A percentile compares a stretch with the other conserved stretches of the same genome.
Conservation (phyloP, 495 filamentous ascomycete genomes). For the Evansstolkia leycettana region DNA sequence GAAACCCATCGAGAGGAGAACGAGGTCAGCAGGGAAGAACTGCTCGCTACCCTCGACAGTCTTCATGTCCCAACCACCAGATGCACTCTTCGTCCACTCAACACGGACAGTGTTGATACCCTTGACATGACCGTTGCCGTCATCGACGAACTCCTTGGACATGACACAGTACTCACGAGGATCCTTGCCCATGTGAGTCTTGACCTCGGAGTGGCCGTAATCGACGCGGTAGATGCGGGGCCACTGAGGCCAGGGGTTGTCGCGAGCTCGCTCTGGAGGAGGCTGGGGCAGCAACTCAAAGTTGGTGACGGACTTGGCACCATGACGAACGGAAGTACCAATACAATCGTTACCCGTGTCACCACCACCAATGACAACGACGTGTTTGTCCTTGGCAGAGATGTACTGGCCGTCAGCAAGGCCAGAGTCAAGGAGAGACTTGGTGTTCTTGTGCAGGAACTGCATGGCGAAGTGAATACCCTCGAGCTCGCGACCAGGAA, state of each 20-base stretch:
- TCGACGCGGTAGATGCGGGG: constrained; percentile 97
- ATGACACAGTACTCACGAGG: constrained; percentile 98
- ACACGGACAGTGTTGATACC: constrained; percentile 97
- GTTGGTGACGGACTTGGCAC: constrained; percentile 92
- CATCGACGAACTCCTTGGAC: constrained; percentile 95
- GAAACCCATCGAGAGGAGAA: constrained; percentile 98
- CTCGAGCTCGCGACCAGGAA: constrained; percentile 79
- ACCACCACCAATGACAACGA: constrained; percentile 96
- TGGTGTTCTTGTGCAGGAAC: constrained; percentile 97
- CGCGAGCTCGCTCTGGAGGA: constrained; percentile 81
- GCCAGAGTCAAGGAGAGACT: constrained; percentile 90
- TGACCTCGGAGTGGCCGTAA: constrained; percentile 94
- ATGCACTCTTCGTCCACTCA: constrained; percentile 85
- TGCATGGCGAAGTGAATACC: constrained; percentile 98
- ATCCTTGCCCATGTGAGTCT: constrained; percentile 94
- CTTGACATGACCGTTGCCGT: constrained; percentile 78
- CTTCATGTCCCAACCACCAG: constrained; percentile 99
- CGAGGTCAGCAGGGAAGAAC: constrained; percentile 95
- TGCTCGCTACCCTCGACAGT: constrained; percentile 88
- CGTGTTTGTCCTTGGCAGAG: constrained; percentile 92
- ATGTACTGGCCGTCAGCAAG: constrained; percentile 83
- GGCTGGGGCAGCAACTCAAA: constrained; percentile 96
- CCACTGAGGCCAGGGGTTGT: constrained; percentile 99
- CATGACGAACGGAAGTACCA: constrained; percentile 94
- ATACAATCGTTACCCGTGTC: constrained; percentile 99